Evolutionary conservation across 345 rosid species (phyloP), one percentile per base, ranked within the genome.

Genomic region (Kandelia obovata): DNA sequence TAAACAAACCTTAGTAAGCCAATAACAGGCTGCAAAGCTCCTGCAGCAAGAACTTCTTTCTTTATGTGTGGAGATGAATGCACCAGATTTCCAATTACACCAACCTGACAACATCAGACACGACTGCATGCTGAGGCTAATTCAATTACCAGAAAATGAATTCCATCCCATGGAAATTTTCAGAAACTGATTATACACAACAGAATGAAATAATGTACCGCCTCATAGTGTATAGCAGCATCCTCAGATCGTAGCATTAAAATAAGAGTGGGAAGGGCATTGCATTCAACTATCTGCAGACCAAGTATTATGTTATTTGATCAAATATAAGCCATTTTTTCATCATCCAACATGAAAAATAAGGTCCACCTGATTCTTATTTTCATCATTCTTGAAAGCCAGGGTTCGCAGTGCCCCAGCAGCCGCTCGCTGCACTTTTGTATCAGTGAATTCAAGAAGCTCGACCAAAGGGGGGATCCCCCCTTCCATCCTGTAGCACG

Each of bases 221-320:
- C 96, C 84, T 95, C 99, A 84, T 95, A 95, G 78, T 95, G 99
- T 77, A 95, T 95, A 62, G 96, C 97, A 83, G 96, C 83, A 83
- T 90, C 99, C 78, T 95, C 97, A 43, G 99, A 95, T 74, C 93
- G 83, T 72, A 95, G 82, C 99, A 95, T 95, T 63, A 92, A 73
- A 73, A 95, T 95, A 69, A 95, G 97, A 5, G 91, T 88, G 25
- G 99, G 96, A 77, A 95, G 96, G 35, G 99, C 96, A 80, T 86
- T 84, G 75, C 89, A 88, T 66, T 89, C 97, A 68, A 95, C 97
- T 70, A 95, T 95, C 99, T 95, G 87, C 86, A 81, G 71, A 37
- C 61, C 27, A 67, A 27, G n/a, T 55, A 17, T 30, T 61, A 46
- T 7, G 66, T 72, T 65, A 61, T 58, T 71, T 64, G 61, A n/a